A percentile compares a stretch with the other conserved stretches of the same genome.
phyloP scores from a whole-genome alignment of 495 filamentous ascomycete species.

The Xylaria grammica region DNA sequence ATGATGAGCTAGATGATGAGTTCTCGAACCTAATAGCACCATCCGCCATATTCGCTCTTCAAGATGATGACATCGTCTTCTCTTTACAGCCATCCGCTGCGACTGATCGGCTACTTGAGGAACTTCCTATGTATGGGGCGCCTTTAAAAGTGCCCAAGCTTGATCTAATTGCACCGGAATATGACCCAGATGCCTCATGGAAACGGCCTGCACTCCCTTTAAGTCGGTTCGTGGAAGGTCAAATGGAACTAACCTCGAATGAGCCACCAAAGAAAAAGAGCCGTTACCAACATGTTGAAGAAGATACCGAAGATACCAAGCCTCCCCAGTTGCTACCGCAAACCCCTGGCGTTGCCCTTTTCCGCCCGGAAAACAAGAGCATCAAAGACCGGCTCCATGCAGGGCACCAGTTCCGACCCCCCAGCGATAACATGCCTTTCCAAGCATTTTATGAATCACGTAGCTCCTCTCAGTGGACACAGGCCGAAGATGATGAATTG shows the following conservation, averaged over 20 bases:
- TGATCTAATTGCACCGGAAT: constrained; percentile 59
- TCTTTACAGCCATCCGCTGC: constrained; percentile 74
- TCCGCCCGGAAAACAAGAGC: constrained; percentile 85
- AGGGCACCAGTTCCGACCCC: constrained; percentile 92
- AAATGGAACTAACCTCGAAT: constrained; percentile 69
- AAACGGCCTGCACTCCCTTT: constrained; percentile 79
- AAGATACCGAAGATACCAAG: constrained; percentile 64
- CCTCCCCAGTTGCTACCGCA: constrained; percentile 64
- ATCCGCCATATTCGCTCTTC: constrained; percentile 80
- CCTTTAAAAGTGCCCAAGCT: constrained; percentile 62
- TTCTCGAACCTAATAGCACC: constrained; percentile 60
- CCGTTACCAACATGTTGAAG: constrained; percentile 76
- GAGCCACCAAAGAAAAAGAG: constrained; percentile 76
- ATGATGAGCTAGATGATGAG: constrained; percentile 51
- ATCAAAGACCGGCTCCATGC: constrained; percentile 90
- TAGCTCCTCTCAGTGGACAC: constrained; percentile 86
- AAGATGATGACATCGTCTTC: constrained; percentile 82
- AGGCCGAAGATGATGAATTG: constrained; percentile 86
- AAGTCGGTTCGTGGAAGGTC: constrained; percentile 83
- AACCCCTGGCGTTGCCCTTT: constrained; percentile 80
- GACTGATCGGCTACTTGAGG: constrained; percentile 80
- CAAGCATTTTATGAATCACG: constrained; percentile 87
- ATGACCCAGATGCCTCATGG: constrained; percentile 72
- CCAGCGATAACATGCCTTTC: constrained; percentile 89
- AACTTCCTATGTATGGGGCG: constrained; percentile 80